Base-by-base conservation (phyloP, 768 basidiomycete species). In the Pleurotus pulmonarius region DNA sequence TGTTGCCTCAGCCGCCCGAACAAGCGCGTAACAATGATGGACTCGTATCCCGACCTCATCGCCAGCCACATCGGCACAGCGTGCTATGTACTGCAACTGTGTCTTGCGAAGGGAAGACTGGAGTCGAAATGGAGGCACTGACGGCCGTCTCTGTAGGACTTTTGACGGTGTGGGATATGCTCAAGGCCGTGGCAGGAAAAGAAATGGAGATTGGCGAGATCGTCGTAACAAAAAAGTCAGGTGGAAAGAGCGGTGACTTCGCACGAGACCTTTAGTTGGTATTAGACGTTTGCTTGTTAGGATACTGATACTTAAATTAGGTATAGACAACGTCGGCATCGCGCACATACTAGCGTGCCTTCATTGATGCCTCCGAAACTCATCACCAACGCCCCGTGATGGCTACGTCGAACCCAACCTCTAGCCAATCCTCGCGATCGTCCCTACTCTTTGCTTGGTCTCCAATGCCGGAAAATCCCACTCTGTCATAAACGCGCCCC, bases 81-180 rank as follows among this genome's bases (percentile, higher is more conserved):
- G 82, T 92, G 49, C 61, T 77, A 26, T 91, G 88, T 61, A 69
- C 72, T 37, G 89, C 86, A 22, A 86, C 82, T 6, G 89, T 92
- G 37, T 75, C 85, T 40, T 90, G 87, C 61, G 81, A 86, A 67
- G 89, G 90, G 12, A 86, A 85, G 68, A 92, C 92, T 12, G 90
- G 94, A 4, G 90, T 94, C 16, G 92, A 94, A 74, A 94, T 98
- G 89, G 95, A 97, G 71, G 94, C 93, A 20, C 67, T 95, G 56
- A 90, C 87, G n/a, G 87, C 87, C 20, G 93, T 92, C 7, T 85
- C 85, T 1, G 75, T 90, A 26, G 86, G 86, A 4, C 76, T 91
- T 29, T 73, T 95, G 54, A 92, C 91, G 1, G 85, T 94, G 12
- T 96, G 92, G 90, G 92, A 94, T 65, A 94, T 96, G 93, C 79